A percentile compares a stretch with the other conserved stretches of the same genome.
Evolutionary conservation across 2,329 filamentous ascomycete species (phyloP).

Genomic region (Phialophora verrucosa): DNA sequence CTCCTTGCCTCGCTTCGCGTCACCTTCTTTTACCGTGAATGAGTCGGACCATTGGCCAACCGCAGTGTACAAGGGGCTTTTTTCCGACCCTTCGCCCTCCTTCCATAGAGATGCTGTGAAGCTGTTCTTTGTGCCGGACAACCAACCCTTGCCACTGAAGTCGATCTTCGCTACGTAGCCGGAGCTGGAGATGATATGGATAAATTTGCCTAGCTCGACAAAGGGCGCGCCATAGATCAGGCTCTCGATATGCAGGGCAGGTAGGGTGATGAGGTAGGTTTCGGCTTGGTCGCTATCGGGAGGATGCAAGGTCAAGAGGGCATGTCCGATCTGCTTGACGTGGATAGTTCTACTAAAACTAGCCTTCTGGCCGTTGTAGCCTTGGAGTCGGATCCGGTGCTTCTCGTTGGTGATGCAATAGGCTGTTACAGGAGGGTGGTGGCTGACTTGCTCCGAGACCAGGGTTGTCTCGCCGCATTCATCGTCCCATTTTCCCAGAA

Average conservation of each 20-base stretch:
- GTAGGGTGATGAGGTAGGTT: conserved; percentile 88
- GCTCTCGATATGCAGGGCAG: conserved; percentile 89
- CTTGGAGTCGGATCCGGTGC: conserved; percentile 74
- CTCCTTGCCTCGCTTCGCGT: conserved; percentile 49
- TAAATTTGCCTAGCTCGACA: conserved; percentile 84
- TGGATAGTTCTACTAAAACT: conserved; percentile 93
- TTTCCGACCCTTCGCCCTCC: conserved; percentile 64
- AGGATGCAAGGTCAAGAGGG: conserved; percentile 71
- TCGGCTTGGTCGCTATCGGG: conserved; percentile 63
- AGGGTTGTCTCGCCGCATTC: conserved; percentile 77
- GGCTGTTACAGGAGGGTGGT: conserved; percentile 93
- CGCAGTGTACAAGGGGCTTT: conserved; percentile 75
- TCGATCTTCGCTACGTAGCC: conserved; percentile 90
- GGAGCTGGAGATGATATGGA: conserved; percentile 82
- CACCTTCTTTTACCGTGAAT: conserved; percentile 42
- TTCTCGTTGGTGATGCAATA: conserved; percentile 89
- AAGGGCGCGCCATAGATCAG: conserved; percentile 77
- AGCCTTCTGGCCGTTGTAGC: conserved; percentile 96
- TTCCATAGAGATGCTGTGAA: conserved; percentile 78
- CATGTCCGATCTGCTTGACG: conserved; percentile 93
- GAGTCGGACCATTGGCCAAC: conserved; percentile 81
- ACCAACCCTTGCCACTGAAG: conserved; percentile 91
- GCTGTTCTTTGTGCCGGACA: conserved; percentile 93
- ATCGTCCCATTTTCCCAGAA: conserved; percentile 89
- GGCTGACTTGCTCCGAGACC: conserved; percentile 90